Evolutionary conservation across 768 basidiomycete species (phyloP).

Genomic region (Termitomyces eurrhizus): DNA sequence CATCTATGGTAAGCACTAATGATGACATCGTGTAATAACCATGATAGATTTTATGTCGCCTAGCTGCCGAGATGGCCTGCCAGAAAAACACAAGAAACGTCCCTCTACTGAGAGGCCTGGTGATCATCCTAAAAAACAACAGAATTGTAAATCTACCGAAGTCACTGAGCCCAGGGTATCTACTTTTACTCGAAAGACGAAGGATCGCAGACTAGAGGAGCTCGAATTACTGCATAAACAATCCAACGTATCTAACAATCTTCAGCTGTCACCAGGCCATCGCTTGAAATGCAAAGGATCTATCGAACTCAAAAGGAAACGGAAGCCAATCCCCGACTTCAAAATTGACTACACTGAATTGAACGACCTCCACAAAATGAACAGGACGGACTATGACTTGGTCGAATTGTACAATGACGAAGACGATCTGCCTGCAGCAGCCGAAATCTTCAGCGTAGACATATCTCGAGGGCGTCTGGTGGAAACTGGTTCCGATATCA

Average conservation of each 20-base stretch:
- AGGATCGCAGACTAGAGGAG: slow-evolving; percentile 29
- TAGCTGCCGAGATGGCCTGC: slow-evolving; percentile 73
- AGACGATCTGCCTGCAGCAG: slow-evolving; percentile 41
- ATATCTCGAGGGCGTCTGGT: slow-evolving; percentile 19
- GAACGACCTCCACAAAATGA: slow-evolving; percentile 19
- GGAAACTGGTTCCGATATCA: slow-evolving; percentile 34
- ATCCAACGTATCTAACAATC: slow-evolving; percentile 35
- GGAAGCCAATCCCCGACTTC: slow-evolving; percentile 36
- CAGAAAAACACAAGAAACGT: slow-evolving; percentile 39
- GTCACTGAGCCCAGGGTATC: slow-evolving; percentile 21
- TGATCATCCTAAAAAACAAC: slow-evolving; percentile 1
- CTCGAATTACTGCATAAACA: slow-evolving; percentile 41
- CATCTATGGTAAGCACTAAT: slow-evolving; percentile 61
- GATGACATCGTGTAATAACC: background rate
- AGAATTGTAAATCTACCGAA: slow-evolving; percentile 5
- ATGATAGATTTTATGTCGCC: background rate
- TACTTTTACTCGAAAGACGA: slow-evolving; percentile 4
- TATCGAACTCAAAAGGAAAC: slow-evolving; percentile 25
- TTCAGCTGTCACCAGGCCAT: slow-evolving; percentile 34
- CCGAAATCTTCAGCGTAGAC: slow-evolving; percentile 21
- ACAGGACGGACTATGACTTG: slow-evolving; percentile 18
- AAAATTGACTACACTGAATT: slow-evolving; percentile 46
- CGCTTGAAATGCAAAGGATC: slow-evolving; percentile 41
- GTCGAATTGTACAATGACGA: slow-evolving; percentile 35
- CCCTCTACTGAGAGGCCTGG: slow-evolving; percentile 10